A percentile compares a stretch with the other conserved stretches of the same genome.
Evolutionary conservation across 1,284 basidiomycete genomes (phyloP).

Genomic region (Naganishia cerealis): DNA sequence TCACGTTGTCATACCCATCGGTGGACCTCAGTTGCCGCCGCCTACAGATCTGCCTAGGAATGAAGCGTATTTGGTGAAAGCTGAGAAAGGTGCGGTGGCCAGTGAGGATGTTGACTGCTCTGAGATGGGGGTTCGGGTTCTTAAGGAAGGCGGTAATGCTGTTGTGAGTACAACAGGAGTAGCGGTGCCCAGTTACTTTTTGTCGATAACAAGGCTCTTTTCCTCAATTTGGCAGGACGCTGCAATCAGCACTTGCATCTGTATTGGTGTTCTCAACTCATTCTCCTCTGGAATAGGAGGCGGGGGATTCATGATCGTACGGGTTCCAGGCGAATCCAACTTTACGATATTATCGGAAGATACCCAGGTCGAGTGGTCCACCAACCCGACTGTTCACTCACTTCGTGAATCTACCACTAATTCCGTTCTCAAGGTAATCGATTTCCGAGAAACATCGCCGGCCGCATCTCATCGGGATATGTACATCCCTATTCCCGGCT

Average conservation of each 20-base stretch:
- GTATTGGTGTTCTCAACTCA: conserved; percentile 82
- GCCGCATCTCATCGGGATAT: conserved; percentile 69
- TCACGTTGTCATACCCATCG: conserved; percentile 32
- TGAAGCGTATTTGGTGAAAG: conserved; percentile 71
- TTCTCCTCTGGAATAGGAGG: conserved; percentile 84
- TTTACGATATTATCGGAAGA: conserved; percentile 1
- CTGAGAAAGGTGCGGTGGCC: conserved; percentile 77
- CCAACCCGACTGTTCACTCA: conserved; percentile 43
- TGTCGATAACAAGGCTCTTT: not conserved
- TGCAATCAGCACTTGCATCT: conserved; percentile 74
- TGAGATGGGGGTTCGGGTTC: conserved; percentile 70
- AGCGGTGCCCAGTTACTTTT: not conserved
- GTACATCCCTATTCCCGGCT: conserved; percentile 59
- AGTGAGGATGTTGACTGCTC: conserved; percentile 82
- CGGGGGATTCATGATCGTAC: conserved; percentile 86
- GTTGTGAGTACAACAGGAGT: conserved; percentile 52
- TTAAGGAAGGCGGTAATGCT: conserved; percentile 83
- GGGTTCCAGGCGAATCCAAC: conserved; percentile 62
- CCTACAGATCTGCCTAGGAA: conserved; percentile 59
- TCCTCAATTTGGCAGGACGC: conserved; percentile 61
- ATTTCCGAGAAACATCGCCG: conserved; percentile 87
- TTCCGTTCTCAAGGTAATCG: conserved; percentile 71
- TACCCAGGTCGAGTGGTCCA: conserved; percentile 3
- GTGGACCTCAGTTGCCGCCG: conserved; percentile 34
- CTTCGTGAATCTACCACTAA: conserved; percentile 30